phyloP scores from a whole-genome alignment of 495 filamentous ascomycete species.

The Tuber calosporum region DNA sequence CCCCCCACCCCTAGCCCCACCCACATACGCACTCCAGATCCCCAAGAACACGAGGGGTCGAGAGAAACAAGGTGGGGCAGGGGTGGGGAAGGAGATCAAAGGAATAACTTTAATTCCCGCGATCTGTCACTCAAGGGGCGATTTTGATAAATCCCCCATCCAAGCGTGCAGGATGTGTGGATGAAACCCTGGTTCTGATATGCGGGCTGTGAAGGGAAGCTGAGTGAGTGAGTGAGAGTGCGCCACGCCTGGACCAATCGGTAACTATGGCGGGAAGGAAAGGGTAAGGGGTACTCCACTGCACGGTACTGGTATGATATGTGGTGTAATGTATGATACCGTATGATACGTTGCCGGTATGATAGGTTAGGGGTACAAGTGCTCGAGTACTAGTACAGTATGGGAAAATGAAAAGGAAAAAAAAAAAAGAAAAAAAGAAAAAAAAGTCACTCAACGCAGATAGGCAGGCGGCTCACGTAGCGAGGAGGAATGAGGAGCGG shows the following conservation, averaged over 20 bases:
- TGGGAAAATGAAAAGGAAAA: too few relatives aligned
- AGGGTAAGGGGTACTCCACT: neutral
- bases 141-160: conserved; percentile 2
- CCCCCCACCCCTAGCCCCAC: neutral
- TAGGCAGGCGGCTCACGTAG: neutral
- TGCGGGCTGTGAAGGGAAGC: neutral
- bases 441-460: neutral
- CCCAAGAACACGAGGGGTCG: neutral
- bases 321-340: neutral
- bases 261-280: neutral
- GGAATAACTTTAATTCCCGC: conserved; percentile 1
- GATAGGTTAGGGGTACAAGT: too few relatives aligned
- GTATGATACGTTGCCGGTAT: neutral
- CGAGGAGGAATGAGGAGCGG: neutral
- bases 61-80: neutral
- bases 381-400: too few relatives aligned
- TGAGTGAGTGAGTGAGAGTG: neutral
- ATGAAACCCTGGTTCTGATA: neutral
- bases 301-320: neutral
- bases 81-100: neutral
- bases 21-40: neutral
- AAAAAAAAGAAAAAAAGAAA: too few relatives aligned
- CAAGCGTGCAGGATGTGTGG: conserved; percentile 1
- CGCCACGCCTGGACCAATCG: neutral
- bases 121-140: neutral